A percentile compares a stretch with the other conserved stretches of the same genome.
phyloP scores from a whole-genome alignment of 163 green algal species.

The Scenedesmus sp. region DNA sequence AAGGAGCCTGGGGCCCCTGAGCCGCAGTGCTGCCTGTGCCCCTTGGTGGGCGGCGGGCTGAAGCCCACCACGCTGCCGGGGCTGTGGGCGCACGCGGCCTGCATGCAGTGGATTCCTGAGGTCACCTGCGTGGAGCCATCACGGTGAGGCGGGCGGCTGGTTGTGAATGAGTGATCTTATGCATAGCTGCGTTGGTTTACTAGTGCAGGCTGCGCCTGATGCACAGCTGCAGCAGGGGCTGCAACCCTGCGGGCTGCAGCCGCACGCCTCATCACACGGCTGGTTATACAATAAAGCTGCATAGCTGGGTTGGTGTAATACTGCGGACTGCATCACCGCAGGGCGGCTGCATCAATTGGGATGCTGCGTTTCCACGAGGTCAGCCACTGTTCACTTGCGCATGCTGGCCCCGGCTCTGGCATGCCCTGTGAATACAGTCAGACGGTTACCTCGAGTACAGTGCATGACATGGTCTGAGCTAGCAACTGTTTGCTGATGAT shows the following conservation, averaged over 20 bases:
- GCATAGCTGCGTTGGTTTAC: background rate
- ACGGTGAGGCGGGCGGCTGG: constrained; percentile 30
- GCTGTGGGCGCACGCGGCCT: constrained; percentile 88
- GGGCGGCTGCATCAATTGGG: background rate
- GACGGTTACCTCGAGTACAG: too few relatives aligned
- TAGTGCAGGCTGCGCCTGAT: background rate
- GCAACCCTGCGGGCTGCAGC: background rate
- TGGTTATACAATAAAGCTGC: background rate
- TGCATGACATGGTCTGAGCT: background rate
- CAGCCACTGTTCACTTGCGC: too few relatives aligned
- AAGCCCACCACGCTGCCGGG: constrained; percentile 87
- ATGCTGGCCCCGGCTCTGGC: too few relatives aligned
- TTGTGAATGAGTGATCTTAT: background rate
- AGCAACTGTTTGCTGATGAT: background rate
- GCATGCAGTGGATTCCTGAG: constrained; percentile 93
- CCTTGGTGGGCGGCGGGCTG: constrained; percentile 90
- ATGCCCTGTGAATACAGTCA: too few relatives aligned
- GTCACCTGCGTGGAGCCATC: constrained; percentile 60
- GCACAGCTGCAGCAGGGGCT: background rate
- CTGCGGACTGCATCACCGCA: background rate
- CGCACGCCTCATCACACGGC: too few relatives aligned
- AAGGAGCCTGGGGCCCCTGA: constrained; percentile 60
- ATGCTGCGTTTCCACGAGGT: background rate
- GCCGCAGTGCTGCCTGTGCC: constrained; percentile 95
- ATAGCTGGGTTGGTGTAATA: too few relatives aligned